Conservation (phyloP, 306 rosid species). For the Rosa chinensis region DNA sequence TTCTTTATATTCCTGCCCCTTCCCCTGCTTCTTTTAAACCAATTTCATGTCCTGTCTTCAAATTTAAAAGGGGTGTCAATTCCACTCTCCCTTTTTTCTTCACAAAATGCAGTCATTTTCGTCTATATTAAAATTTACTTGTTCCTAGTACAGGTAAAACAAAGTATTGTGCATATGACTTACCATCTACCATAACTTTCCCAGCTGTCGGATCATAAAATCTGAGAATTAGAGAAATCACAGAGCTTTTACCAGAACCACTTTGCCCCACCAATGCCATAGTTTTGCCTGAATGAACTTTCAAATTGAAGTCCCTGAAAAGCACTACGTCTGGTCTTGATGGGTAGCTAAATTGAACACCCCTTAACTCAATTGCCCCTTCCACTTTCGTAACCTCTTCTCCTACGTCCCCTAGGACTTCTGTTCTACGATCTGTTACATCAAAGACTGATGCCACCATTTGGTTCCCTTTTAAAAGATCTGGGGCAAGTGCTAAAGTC, state of each 20-base stretch:
- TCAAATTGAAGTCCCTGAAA: constrained; percentile 78
- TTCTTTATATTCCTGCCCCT: neutral
- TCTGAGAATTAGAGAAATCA: constrained; percentile 77
- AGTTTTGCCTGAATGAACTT: constrained; percentile 70
- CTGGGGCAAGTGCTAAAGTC: constrained; percentile 86
- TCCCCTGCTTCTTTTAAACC: neutral
- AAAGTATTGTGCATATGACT: constrained; percentile 18
- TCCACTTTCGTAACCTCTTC: constrained; percentile 72
- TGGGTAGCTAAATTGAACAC: constrained; percentile 78
- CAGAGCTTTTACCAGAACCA: constrained; percentile 99
- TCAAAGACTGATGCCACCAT: constrained; percentile 95
- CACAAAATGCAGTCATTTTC: constrained; percentile 1
- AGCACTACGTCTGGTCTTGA: constrained; percentile 83
- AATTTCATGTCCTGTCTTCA: neutral
- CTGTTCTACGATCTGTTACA: constrained; percentile 70
- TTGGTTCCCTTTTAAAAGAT: constrained; percentile 89
- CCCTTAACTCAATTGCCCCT: constrained; percentile 80
- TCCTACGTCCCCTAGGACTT: constrained; percentile 53
- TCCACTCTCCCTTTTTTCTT: neutral
- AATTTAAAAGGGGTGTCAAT: neutral
- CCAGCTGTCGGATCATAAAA: constrained; percentile 85
- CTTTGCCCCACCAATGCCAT: constrained; percentile 93
- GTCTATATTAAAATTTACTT: neutral
- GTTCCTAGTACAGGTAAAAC: neutral
- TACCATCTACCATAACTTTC: constrained; percentile 87